Base-by-base conservation (phyloP, 2,329 filamentous ascomycete genomes). In the Pseudogymnoascus sp. region DNA sequence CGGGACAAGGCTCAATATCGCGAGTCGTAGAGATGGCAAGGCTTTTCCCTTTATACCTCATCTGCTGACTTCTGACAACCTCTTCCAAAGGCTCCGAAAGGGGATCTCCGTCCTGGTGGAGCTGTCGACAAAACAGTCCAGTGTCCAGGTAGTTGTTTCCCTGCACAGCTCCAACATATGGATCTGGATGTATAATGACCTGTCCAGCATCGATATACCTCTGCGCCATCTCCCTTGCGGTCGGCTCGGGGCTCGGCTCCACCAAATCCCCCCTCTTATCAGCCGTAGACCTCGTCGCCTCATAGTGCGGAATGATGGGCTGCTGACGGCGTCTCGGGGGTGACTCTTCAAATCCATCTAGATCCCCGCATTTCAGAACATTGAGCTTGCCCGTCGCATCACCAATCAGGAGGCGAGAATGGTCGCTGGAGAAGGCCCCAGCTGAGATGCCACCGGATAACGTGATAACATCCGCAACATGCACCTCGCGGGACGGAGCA, bases 331-430 rank as follows among this genome's bases (percentile, higher is more conserved):
- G 77, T 29, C 81, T 68, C 4, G 70, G 71, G 2, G 21, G 33
- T 5, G 4, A 52, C 16, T 66, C 63, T 35, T 63, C 62, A 5
- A 66, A 59, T 11, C 21, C 49, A 10, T 77, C 76, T 1, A 72
- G 71, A 16, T 80, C 75, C 62, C 83, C 77, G 2, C 80, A 69
- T 0, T 79, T 80, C 2, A 87, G 69, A 0, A 87, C 67, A 63
- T 82, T 85, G 0, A 87, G 77, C 6, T 83, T 80, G 0, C 85
- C 85, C 2, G 81, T 85, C 0, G 82, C 83, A 68, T 88, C 85
- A 16, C 85, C 85, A 10, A 88, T 74, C 1, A 82, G 76, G 1
- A 88, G 75, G 65, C 78, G 81, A 1, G 80, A 78, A 35, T 74
- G 76, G 67, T 86, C 80, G 0, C 80, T 79, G 0, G 83, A 85